Conservation (phyloP, 345 rosid species). For the Combretum micranthum region DNA sequence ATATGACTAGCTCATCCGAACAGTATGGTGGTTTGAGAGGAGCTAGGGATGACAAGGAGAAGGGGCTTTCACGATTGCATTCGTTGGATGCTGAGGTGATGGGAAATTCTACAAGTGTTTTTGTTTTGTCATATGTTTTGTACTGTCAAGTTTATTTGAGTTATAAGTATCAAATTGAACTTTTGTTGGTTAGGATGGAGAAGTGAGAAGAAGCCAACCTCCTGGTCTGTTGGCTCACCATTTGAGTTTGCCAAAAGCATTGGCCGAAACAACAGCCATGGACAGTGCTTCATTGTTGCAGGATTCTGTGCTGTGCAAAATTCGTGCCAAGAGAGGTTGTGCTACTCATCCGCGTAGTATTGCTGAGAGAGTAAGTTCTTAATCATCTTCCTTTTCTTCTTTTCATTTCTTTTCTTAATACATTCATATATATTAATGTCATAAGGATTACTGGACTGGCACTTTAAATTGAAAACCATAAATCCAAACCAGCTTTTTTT, state of each 20-base stretch:
- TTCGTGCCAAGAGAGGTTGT: slow-evolving; percentile 77
- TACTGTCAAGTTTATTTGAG: too few relatives aligned
- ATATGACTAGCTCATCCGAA: slow-evolving; percentile 9
- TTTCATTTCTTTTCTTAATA: not conserved
- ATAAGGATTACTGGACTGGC: too few relatives aligned
- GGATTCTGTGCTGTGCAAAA: slow-evolving; percentile 70
- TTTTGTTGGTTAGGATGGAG: slow-evolving; percentile 26
- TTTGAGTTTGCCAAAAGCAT: slow-evolving; percentile 60
- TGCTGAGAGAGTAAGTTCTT: slow-evolving; percentile 68
- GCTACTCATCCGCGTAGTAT: slow-evolving; percentile 98
- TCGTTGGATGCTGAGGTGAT: slow-evolving; percentile 30
- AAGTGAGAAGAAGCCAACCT: slow-evolving; percentile 17
- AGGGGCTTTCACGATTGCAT: slow-evolving; percentile 17
- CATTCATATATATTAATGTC: not conserved
- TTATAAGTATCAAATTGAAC: too few relatives aligned
- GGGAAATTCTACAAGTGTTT: not conserved
- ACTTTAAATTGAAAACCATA: too few relatives aligned
- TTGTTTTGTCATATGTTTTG: not conserved
- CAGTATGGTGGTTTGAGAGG: slow-evolving; percentile 17
- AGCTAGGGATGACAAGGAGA: slow-evolving; percentile 20
- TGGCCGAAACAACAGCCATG: slow-evolving; percentile 28
- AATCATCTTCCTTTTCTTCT: not conserved
- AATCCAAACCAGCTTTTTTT: too few relatives aligned
- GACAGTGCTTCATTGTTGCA: slow-evolving; percentile 52
- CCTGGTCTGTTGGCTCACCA: slow-evolving; percentile 50